Percentiles rank a stretch among this genome's conserved stretches.
Evolutionary conservation across 179 eudicot genomes (phyloP).

Genomic region (Nepenthes alata): DNA sequence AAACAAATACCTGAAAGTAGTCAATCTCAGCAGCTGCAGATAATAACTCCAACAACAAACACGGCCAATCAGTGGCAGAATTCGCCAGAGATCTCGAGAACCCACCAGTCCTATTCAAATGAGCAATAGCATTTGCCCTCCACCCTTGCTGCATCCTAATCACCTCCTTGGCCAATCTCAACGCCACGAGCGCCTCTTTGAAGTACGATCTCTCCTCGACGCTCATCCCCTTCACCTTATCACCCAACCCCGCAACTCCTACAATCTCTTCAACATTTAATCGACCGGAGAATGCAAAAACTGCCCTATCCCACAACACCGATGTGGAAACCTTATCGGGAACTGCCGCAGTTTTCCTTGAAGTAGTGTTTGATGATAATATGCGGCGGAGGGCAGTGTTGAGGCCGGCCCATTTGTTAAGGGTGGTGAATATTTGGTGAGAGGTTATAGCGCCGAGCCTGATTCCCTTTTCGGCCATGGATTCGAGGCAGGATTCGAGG

Average conservation of each 20-base stretch:
- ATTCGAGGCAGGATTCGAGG: constrained; percentile 58
- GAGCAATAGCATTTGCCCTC: constrained; percentile 57
- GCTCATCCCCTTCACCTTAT: constrained; percentile 25
- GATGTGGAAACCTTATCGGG: constrained; percentile 27
- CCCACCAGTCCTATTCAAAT: constrained; percentile 58
- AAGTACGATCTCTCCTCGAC: constrained; percentile 49
- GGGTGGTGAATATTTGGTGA: constrained; percentile 56
- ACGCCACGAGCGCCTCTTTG: constrained; percentile 68
- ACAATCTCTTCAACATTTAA: constrained; percentile 26
- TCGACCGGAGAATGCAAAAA: constrained; percentile 36
- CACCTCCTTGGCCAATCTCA: constrained; percentile 78
- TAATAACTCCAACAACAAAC: constrained; percentile 72
- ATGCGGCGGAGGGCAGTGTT: constrained; percentile 34
- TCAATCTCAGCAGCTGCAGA: constrained; percentile 68
- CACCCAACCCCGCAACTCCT: constrained; percentile 31
- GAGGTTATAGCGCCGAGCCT: constrained; percentile 62
- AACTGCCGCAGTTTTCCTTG: constrained; percentile 1
- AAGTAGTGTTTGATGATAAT: constrained; percentile 12
- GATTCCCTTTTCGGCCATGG: constrained; percentile 56
- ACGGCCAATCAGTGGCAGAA: constrained; percentile 90
- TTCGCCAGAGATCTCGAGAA: constrained; percentile 62
- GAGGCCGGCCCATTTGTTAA: constrained; percentile 70
- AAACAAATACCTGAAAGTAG: constrained; percentile 61
- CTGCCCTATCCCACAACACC: constrained; percentile 67
- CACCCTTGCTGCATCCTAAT: constrained; percentile 58